phyloP scores from a whole-genome alignment of 2,329 filamentous ascomycete genomes.

The Fusarium sambucinum region DNA sequence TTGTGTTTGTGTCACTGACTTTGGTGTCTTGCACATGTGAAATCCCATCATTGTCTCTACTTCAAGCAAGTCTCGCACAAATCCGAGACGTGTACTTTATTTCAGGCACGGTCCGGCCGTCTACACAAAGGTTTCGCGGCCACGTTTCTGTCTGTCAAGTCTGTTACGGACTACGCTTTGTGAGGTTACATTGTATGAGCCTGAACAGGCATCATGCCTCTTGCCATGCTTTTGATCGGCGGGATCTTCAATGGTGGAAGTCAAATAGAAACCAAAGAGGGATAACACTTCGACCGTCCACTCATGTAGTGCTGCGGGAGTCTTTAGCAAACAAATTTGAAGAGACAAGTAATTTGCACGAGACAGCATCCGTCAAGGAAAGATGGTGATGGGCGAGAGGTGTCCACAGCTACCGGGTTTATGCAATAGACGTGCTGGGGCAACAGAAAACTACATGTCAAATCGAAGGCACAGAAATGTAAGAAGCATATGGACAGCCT shows the following conservation, averaged over 20 bases:
- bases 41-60: slow-evolving; percentile 18
- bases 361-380: slow-evolving; percentile 2
- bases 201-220: slow-evolving; percentile 18
- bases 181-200: slow-evolving; percentile 12
- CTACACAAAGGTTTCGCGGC: slow-evolving; percentile 21
- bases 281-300: neutral
- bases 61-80: slow-evolving; percentile 11
- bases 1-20: slow-evolving; percentile 6
- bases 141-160: slow-evolving; percentile 30
- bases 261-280: slow-evolving; percentile 19
- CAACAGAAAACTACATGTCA: neutral
- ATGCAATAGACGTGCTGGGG: neutral
- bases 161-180: slow-evolving; percentile 9
- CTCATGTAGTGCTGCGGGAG: neutral
- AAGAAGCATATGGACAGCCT: neutral
- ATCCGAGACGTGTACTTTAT: slow-evolving; percentile 15
- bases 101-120: slow-evolving; percentile 21
- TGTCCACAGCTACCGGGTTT: neutral
- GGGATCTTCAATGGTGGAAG: slow-evolving; percentile 34
- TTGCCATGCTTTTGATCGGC: slow-evolving; percentile 28
- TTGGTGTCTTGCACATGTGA: slow-evolving; percentile 8
- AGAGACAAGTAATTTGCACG: slow-evolving; percentile 4
- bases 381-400: slow-evolving; percentile 25
- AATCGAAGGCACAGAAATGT: neutral
- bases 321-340: neutral